Base-by-base conservation (phyloP, 1,284 basidiomycete genomes). In the Irpex sp. region DNA sequence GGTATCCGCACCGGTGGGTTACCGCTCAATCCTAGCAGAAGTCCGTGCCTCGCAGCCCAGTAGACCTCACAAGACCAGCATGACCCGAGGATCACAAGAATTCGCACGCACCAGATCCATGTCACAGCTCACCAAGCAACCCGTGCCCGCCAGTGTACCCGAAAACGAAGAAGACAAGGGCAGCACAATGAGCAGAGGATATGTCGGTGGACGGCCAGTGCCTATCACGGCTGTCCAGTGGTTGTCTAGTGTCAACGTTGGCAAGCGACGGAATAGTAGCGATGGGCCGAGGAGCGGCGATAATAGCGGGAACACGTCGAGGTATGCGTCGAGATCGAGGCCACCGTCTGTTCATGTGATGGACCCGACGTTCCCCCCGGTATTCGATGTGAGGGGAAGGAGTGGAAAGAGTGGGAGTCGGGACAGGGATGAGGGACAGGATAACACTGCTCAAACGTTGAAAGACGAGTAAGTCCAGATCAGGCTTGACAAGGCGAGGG, bases 171-270 rank as follows among this genome's bases (percentile, higher is more conserved):
- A 66, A 35, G 67, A 65, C 13, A 68, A 65, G 70, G 59, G 77
- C 58, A 84, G 83, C 57, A 83, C 84, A 49, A 83, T 89, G 87
- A 81, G 81, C 68, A 79, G 85, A 43, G 81, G 86, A 5, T 81
- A 80, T 21, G 75, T 80, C 5, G 81, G 81, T 2, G 82, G 80
- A 3, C 83, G 80, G 64, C 81, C 81, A 46, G 76, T 79, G 8
- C 77, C 79, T 46, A 83, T 92, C 76, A 88, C 91, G 59, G 77
- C 85, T 6, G 76, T 89, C 46, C 81, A 83, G 2, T 93, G 92
- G 91, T 71, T 93, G 61, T 82, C 86, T 21, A 89, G 81, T 66
- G 85, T 93, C 57, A 88, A 85, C 64, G 84, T 90, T 11, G 84
- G 81, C 0, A 74, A 71, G 13, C 75, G 67, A 57, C 75, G 79